Evolutionary conservation across 176 grass and related monocot species (phyloP).

Genomic region (Musa itinerans): DNA sequence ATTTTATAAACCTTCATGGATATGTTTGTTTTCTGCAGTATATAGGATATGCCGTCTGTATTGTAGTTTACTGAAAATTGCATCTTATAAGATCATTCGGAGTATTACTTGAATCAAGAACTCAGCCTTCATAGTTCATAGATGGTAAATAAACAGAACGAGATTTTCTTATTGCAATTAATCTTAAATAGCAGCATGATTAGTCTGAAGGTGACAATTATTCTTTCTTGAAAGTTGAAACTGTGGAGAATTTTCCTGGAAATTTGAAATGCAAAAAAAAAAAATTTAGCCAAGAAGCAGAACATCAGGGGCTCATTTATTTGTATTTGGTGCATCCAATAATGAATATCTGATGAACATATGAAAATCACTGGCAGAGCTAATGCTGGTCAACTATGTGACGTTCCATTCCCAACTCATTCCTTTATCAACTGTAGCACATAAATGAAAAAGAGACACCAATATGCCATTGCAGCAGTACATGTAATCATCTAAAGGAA

Average conservation of each 20-base stretch:
- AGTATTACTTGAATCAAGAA: background rate
- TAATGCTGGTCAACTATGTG: no score
- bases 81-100: background rate
- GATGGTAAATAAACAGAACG: background rate
- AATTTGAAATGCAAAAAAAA: background rate
- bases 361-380: no score
- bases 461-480: no score
- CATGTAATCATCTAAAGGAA: no score
- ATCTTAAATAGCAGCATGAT: background rate
- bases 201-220: background rate
- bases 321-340: no score
- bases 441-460: no score
- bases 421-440: no score
- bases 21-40: slow-evolving; percentile 21
- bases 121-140: background rate
- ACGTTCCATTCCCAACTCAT: no score
- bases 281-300: no score
- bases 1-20: slow-evolving; percentile 21
- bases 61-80: slow-evolving; percentile 25
- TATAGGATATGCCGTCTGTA: slow-evolving; percentile 26
- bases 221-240: background rate
- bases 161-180: background rate
- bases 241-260: background rate
- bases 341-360: no score
- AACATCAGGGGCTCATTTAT: no score